A percentile compares a stretch with the other conserved stretches of the same genome.
These are phyloP conservation scores for Cladophialophora yegresii DNA, from an alignment of 2,329 filamentous ascomycete species.

Conservation along the genomic window DNA sequence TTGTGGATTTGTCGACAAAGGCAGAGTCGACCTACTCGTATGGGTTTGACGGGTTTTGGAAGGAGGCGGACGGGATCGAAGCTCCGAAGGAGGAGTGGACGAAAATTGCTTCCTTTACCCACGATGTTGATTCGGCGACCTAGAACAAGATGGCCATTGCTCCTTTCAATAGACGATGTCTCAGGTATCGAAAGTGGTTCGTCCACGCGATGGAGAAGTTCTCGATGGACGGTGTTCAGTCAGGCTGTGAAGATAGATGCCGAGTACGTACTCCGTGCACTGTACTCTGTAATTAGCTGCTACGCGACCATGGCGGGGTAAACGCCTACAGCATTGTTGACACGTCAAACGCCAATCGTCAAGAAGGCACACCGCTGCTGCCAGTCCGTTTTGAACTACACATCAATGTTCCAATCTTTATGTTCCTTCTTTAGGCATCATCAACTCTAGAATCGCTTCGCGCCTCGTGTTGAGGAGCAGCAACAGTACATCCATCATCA, in stretches of 20 bases:
- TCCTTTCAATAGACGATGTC: background rate
- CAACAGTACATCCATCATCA: background rate
- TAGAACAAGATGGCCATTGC: slow-evolving; percentile 8
- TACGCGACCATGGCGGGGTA: background rate
- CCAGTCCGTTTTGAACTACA: background rate
- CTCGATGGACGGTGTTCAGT: background rate
- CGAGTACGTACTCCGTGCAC: too few relatives aligned
- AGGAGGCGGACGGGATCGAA: background rate
- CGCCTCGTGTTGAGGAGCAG: background rate
- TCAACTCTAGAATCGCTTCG: background rate
- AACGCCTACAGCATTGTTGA: background rate
- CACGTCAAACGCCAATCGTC: background rate
- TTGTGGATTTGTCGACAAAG: slow-evolving; percentile 1
- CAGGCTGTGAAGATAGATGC: background rate
- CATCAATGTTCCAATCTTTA: background rate
- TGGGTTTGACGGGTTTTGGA: slow-evolving; percentile 4
- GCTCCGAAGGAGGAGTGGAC: slow-evolving; percentile 6
- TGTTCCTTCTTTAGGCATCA: background rate
- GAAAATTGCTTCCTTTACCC: slow-evolving; percentile 11
- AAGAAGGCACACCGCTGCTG: background rate
- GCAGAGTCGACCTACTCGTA: slow-evolving; percentile 7
- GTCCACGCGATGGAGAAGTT: background rate
- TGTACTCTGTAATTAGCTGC: too few relatives aligned
- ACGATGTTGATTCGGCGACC: slow-evolving; percentile 6
- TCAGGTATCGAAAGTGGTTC: background rate